Base-by-base conservation (phyloP, 1,284 basidiomycete species). In the Apiotrichum gamsii region DNA sequence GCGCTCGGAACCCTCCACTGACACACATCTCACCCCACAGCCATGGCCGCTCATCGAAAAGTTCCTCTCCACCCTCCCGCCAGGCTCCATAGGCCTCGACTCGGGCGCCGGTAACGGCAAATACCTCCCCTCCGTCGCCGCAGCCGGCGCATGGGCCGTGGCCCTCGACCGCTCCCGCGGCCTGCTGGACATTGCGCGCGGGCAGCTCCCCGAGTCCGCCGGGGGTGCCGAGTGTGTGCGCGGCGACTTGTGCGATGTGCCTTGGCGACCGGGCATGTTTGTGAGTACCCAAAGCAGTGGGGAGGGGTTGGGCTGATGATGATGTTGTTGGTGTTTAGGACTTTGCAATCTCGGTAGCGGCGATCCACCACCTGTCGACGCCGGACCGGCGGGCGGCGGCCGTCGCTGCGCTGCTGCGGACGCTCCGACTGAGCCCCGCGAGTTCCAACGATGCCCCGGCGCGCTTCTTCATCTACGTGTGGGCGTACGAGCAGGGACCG, bases 21-120 rank as follows among this genome's bases (percentile, higher is more conserved):
- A 33, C 31, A 28, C 16, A 29, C 5, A 36, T 39, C 15, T 35
- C 32, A 21, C 14, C n/a, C 21, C 35, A 20, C n/a, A 91, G 85
- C 91, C 91, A 50, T 99, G 94, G 94, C 94, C 94, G 0, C 81
- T 97, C 51, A 88, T 97, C 39, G 79, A 84, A 10, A 68, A 74
- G 16, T 99, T 97, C 67, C 77, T 98, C 30, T 75, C 78, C 5
- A 79, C 78, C 15, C 67, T 97, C 2, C 82, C 87, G 3, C 72
- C 81, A 8, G 85, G 89, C 19, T 86, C 82, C 67, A 72, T 97
- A 19, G 94, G 95, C 5, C 79, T 96, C 14, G 95, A 99, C 70
- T 84, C 90, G 11, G 95, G 95, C 8, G 93, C 90, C 16, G 95
- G 95, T 0, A 99, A 99, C 59, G 95, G 95, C 37, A 97, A 97